Evolutionary conservation across 1,139 yeast genomes (phyloP).

Genomic region (Torulaspora globosa): DNA sequence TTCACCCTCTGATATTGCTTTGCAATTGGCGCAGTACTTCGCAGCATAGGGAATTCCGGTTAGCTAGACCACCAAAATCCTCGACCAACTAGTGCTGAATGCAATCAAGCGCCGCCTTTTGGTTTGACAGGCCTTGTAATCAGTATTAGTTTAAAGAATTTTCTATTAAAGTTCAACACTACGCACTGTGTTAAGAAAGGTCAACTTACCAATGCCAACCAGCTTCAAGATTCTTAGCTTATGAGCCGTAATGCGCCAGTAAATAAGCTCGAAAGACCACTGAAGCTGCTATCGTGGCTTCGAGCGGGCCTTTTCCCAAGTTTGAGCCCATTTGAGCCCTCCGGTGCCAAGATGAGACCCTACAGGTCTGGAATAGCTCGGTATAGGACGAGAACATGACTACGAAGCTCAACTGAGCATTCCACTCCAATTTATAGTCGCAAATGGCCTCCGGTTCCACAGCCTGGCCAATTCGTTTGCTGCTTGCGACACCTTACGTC

Average conservation of each 20-base stretch:
- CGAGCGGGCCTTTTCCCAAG: neutral
- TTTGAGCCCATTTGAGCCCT: too few relatives aligned
- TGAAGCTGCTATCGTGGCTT: neutral
- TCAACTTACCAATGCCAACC: neutral
- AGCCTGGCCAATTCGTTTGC: too few relatives aligned
- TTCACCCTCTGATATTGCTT: conserved; percentile 12
- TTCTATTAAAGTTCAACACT: neutral
- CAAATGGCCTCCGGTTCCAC: too few relatives aligned
- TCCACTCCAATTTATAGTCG: too few relatives aligned
- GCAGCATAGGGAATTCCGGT: conserved; percentile 7
- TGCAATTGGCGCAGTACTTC: conserved; percentile 14
- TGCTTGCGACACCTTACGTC: too few relatives aligned
- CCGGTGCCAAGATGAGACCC: too few relatives aligned
- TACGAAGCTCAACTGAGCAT: too few relatives aligned
- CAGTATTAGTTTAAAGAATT: conserved; percentile 1
- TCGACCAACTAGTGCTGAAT: neutral
- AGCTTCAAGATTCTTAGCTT: neutral
- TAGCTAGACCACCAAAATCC: neutral
- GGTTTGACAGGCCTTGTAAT: neutral
- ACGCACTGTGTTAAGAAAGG: neutral
- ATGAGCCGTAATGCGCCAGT: neutral
- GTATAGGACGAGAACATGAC: too few relatives aligned
- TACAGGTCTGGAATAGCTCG: too few relatives aligned
- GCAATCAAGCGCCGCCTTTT: neutral
- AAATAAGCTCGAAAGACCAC: neutral